A percentile compares a stretch with the other conserved stretches of the same genome.
Evolutionary conservation across 2,329 filamentous ascomycete genomes (phyloP).

Genomic region (Bertia moriformis): DNA sequence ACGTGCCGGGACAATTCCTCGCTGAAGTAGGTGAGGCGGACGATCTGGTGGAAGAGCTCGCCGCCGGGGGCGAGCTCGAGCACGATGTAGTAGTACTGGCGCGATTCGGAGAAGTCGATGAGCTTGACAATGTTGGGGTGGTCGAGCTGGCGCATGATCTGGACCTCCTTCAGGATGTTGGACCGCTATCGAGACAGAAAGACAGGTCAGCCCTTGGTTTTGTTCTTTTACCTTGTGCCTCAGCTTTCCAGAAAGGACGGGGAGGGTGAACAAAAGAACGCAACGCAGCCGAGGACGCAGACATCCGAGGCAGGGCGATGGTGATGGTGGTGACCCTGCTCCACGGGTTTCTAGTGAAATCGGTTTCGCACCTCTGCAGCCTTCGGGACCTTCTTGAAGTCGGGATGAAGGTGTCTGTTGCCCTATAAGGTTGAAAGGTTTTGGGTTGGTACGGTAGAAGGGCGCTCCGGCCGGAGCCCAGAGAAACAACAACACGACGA

Average conservation of each 20-base stretch:
- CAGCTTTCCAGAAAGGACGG: slow-evolving; percentile 2
- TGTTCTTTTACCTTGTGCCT: no score
- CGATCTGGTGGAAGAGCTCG: slow-evolving; percentile 96
- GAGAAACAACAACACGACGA: slow-evolving; percentile 9
- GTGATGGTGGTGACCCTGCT: no score
- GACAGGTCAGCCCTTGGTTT: slow-evolving; percentile 8
- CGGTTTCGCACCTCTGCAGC: slow-evolving; percentile 78
- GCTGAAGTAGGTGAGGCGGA: slow-evolving; percentile 94
- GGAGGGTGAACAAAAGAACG: slow-evolving; percentile 4
- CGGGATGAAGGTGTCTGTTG: slow-evolving; percentile 84
- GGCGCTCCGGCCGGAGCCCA: slow-evolving; percentile 12
- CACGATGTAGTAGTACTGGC: slow-evolving; percentile 94
- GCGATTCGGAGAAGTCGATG: slow-evolving; percentile 82
- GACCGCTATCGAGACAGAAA: no score
- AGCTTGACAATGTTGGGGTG: slow-evolving; percentile 93
- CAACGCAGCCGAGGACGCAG: no score
- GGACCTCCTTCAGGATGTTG: slow-evolving; percentile 95
- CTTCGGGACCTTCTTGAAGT: slow-evolving; percentile 89
- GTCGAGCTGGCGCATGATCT: slow-evolving; percentile 94
- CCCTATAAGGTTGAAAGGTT: slow-evolving; percentile 43
- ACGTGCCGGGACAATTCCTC: slow-evolving; percentile 89
- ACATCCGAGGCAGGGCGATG: no score
- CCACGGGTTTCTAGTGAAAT: no score
- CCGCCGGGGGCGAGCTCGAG: slow-evolving; percentile 89
- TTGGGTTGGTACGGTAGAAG: slow-evolving; percentile 10